Percentiles rank a stretch among this genome's conserved stretches.
These are phyloP conservation scores for Calocybe gangraenosa DNA, from an alignment of 768 basidiomycete species.

Conservation along the genomic window DNA sequence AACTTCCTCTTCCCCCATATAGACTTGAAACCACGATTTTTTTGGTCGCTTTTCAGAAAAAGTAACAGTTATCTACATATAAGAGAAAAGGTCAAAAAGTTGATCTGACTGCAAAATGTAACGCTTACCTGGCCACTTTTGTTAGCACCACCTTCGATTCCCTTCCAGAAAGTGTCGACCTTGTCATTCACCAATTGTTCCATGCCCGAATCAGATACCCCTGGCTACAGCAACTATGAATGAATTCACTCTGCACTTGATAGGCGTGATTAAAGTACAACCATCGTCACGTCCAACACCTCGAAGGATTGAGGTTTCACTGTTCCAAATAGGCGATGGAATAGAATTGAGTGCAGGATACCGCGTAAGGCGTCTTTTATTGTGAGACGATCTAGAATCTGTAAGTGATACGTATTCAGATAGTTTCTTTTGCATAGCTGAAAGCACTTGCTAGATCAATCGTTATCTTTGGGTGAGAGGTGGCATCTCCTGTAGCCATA, in stretches of 20 bases:
- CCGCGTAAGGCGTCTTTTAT: slow-evolving; percentile 73
- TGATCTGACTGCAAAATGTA: neutral
- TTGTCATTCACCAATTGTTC: slow-evolving; percentile 71
- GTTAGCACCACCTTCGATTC: slow-evolving; percentile 55
- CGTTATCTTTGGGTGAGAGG: slow-evolving; percentile 13
- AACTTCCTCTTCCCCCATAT: slow-evolving; percentile 73
- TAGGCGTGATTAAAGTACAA: slow-evolving; percentile 25
- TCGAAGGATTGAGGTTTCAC: slow-evolving; percentile 76
- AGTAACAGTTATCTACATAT: slow-evolving; percentile 60
- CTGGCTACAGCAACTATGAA: slow-evolving; percentile 46
- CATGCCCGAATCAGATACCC: slow-evolving; percentile 69
- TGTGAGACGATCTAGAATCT: slow-evolving; percentile 60
- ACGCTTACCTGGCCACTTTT: slow-evolving; percentile 66
- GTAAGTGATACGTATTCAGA: slow-evolving; percentile 6
- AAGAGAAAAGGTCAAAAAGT: neutral
- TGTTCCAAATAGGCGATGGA: slow-evolving; percentile 79
- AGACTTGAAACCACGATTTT: slow-evolving; percentile 75
- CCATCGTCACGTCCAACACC: slow-evolving; percentile 83
- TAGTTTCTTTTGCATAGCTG: slow-evolving; percentile 2
- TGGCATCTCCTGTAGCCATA: slow-evolving; percentile 12
- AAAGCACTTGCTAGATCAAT: slow-evolving; percentile 15
- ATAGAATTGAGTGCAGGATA: slow-evolving; percentile 77
- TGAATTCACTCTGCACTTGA: neutral
- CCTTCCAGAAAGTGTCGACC: slow-evolving; percentile 77
- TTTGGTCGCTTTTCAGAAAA: slow-evolving; percentile 75